A percentile compares a stretch with the other conserved stretches of the same genome.
Conservation (phyloP, 2,329 filamentous ascomycete genomes). For the Colletotrichum destructivum region DNA sequence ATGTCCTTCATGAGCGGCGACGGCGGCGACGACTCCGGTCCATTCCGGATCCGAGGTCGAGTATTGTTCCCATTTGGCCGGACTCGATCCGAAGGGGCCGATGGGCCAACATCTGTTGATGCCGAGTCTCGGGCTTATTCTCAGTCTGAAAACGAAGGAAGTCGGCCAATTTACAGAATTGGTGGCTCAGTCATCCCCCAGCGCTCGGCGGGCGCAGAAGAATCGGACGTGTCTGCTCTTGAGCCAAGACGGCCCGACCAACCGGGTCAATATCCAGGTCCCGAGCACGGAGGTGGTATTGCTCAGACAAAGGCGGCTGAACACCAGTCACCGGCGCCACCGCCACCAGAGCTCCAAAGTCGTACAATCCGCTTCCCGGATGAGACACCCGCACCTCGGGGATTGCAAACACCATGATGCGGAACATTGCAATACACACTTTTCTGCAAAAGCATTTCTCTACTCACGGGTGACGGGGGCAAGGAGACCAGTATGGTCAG, state of each 20-base stretch:
- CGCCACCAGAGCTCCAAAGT: constrained; percentile 41
- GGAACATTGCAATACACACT: constrained; percentile 1
- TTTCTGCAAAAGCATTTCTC: constrained; percentile 11
- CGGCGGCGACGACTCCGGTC: constrained; percentile 39
- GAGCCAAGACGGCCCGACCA: constrained; percentile 19
- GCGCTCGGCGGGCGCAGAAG: not conserved
- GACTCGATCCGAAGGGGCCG: constrained; percentile 28
- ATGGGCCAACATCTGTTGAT: constrained; percentile 6
- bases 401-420: constrained; percentile 25
- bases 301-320: constrained; percentile 20
- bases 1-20: constrained; percentile 43
- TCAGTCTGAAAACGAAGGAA: constrained; percentile 19
- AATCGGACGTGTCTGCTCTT: constrained; percentile 7
- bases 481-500: not conserved
- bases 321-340: constrained; percentile 49
- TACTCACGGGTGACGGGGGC: not conserved
- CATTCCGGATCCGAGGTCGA: constrained; percentile 51
- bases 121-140: constrained; percentile 24
- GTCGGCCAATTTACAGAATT: constrained; percentile 55
- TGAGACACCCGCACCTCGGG: constrained; percentile 46
- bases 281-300: constrained; percentile 1
- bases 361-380: constrained; percentile 63
- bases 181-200: constrained; percentile 57
- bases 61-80: constrained; percentile 46
- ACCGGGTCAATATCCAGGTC: constrained; percentile 9